Percentiles rank a stretch among this genome's conserved stretches.
Conservation (phyloP, 1,284 basidiomycete genomes). For the Pterulicium gracile region DNA sequence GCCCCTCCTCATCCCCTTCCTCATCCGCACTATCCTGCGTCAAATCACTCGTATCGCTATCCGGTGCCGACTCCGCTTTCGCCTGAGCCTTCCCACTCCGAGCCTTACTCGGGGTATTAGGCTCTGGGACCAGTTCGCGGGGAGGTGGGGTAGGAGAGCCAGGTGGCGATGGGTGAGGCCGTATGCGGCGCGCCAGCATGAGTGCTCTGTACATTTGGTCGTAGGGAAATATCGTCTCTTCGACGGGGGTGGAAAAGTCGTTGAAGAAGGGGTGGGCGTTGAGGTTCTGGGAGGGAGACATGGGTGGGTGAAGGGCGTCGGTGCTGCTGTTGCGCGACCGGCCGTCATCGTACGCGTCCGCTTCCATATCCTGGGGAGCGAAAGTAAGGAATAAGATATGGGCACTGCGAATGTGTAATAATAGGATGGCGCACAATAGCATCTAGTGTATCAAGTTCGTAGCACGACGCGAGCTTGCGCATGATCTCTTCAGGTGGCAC, state of each 20-base stretch:
- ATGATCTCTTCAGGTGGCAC: conserved; percentile 60
- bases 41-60: conserved; percentile 71
- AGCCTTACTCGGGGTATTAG: no score
- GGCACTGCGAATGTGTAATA: no score
- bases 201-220: no score
- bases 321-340: conserved; percentile 36
- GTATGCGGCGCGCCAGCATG: no score
- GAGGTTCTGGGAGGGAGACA: conserved; percentile 57
- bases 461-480: conserved; percentile 61
- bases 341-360: conserved; percentile 47
- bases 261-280: conserved; percentile 58
- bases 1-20: conserved; percentile 32
- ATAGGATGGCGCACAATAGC: conserved; percentile 42
- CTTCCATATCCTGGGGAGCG: conserved; percentile 35
- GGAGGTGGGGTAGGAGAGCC: no score
- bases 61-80: conserved; percentile 58
- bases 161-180: no score
- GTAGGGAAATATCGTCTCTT: no score
- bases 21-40: conserved; percentile 74
- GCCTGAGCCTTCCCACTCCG: no score
- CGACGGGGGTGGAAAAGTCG: no score
- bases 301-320: conserved; percentile 43
- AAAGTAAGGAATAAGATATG: conserved; percentile 5
- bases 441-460: conserved; percentile 72
- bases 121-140: no score